phyloP scores from a whole-genome alignment of 352 stramenopile species.

The Globisporangium paroecandrum region DNA sequence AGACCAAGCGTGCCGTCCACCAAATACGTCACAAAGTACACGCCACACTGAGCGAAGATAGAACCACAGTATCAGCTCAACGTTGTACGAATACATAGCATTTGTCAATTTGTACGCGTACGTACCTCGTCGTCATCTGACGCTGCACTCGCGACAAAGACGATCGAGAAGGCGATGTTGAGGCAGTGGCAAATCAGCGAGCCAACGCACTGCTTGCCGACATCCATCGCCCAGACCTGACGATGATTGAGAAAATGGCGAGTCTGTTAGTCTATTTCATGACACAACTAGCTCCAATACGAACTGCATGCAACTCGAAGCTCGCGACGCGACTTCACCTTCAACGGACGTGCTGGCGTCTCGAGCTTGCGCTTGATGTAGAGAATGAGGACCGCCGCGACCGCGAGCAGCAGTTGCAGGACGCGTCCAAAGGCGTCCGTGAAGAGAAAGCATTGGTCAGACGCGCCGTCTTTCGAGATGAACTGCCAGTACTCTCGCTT shows the following conservation, averaged over 20 bases:
- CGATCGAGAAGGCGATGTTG: conserved; percentile 59
- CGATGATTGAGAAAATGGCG: neutral
- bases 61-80: neutral
- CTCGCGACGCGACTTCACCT: conserved; percentile 17
- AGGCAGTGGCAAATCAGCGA: conserved; percentile 57
- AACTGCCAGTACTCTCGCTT: conserved; percentile 19
- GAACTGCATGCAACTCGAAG: neutral
- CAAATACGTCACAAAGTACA: conserved; percentile 76
- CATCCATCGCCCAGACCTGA: conserved; percentile 65
- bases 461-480: conserved; percentile 17
- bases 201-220: conserved; percentile 66
- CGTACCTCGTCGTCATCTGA: conserved; percentile 55
- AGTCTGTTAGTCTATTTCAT: neutral
- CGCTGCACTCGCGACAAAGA: conserved; percentile 41
- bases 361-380: conserved; percentile 81
- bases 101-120: conserved; percentile 8
- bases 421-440: conserved; percentile 60
- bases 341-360: conserved; percentile 58
- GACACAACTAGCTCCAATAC: neutral
- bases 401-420: conserved; percentile 52
- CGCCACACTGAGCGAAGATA: conserved; percentile 37
- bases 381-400: conserved; percentile 54
- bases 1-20: conserved; percentile 61
- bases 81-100: neutral
- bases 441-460: conserved; percentile 62